phyloP scores from a whole-genome alignment of 208 protist genomes.

The Endotrypanum monterogeii region DNA sequence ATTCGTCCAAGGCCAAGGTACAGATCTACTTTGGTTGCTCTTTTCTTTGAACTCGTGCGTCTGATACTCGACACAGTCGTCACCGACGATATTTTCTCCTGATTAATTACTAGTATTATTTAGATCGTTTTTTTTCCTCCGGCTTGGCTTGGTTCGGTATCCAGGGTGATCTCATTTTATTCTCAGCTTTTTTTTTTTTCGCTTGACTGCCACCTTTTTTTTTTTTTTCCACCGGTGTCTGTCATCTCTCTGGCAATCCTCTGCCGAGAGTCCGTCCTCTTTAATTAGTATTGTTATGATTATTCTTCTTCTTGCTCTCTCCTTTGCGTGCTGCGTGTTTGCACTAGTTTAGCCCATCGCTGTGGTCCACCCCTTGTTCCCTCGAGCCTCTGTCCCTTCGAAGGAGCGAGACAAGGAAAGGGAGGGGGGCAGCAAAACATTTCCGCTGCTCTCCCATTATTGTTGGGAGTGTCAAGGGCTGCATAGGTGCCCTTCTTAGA shows the following conservation, averaged over 20 bases:
- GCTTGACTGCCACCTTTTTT: not conserved
- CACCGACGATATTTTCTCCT: no score
- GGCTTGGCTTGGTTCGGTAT: no score
- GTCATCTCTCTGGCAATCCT: not conserved
- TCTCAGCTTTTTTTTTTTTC: not conserved
- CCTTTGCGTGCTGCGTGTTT: not conserved
- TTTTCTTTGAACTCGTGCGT: not conserved
- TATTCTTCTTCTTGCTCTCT: not conserved
- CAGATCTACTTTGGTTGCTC: no score
- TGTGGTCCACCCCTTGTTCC: not conserved
- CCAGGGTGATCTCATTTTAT: not conserved
- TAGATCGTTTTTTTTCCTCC: no score
- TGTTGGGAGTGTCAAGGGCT: not conserved
- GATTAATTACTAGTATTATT: no score
- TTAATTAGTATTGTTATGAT: not conserved
- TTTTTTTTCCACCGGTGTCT: not conserved
- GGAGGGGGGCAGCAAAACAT: no score
- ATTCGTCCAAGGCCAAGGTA: not conserved
- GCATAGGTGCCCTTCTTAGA: not conserved
- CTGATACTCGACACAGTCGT: not conserved
- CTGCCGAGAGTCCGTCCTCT: not conserved
- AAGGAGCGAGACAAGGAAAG: no score
- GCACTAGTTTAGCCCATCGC: no score
- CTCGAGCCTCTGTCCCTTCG: not conserved
- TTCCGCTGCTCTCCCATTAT: slow-evolving; percentile 1